Percentiles rank a stretch among this genome's conserved stretches.
Evolutionary conservation across 352 stramenopile genomes (phyloP).

Genomic region (Pythium phragmiticola): DNA sequence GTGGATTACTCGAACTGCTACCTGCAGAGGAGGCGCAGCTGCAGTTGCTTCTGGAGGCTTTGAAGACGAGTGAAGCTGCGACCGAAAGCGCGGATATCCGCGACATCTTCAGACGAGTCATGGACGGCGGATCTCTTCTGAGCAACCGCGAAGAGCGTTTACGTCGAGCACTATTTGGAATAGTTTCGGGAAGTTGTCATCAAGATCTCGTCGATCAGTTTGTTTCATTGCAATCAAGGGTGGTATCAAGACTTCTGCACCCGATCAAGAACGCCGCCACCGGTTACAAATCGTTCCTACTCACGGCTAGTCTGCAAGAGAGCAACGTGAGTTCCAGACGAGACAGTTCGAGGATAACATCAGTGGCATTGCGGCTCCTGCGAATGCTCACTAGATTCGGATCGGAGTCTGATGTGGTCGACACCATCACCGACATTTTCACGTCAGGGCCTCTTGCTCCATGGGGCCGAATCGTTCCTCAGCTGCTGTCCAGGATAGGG

Average conservation of each 20-base stretch:
- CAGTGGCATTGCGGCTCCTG: constrained; percentile 62
- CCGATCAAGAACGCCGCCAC: constrained; percentile 21
- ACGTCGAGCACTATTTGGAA: constrained; percentile 14
- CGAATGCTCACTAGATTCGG: constrained; percentile 65
- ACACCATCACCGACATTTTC: constrained; percentile 47
- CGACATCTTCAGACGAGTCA: constrained; percentile 45
- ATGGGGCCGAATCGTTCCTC: constrained; percentile 70
- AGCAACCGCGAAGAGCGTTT: constrained; percentile 38
- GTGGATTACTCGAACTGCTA: constrained; percentile 51
- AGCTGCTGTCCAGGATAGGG: constrained; percentile 63
- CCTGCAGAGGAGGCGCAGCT: constrained; percentile 44
- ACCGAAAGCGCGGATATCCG: constrained; percentile 36
- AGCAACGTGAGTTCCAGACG: not conserved
- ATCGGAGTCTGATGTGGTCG: constrained; percentile 39
- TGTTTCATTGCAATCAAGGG: constrained; percentile 14
- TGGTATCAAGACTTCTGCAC: constrained; percentile 15
- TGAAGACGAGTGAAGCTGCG: constrained; percentile 25
- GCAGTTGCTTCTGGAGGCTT: constrained; percentile 33
- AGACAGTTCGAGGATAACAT: constrained; percentile 34
- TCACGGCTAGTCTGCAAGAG: not conserved
- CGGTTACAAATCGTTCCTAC: constrained; percentile 23
- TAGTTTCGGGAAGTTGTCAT: constrained; percentile 13
- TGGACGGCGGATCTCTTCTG: constrained; percentile 49
- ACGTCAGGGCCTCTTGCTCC: constrained; percentile 45
- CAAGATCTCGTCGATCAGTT: constrained; percentile 16